Evolutionary conservation across 1,139 yeast genomes (phyloP), one percentile per base, ranked within the genome.

Genomic region (Pneumocystis jirovecii): DNA sequence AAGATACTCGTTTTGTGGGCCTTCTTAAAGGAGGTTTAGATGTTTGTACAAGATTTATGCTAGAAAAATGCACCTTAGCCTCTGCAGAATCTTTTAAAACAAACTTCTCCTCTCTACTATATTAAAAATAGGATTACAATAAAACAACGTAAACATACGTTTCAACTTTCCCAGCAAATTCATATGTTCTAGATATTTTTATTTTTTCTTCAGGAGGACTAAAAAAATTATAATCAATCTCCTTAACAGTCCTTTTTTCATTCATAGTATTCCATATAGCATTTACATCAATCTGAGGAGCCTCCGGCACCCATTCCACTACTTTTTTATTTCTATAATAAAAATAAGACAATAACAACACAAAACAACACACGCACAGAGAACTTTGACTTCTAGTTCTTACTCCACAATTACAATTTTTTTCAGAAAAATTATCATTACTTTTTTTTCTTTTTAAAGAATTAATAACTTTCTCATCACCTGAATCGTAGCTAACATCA

Each of bases 61-160:
- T 61, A 56, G 44, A 64, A 62, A 2, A 68, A 45, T 21, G 68
- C 67, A 17, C 71, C 34, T 61, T 29, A 31, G 67, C 66, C 64
- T 67, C 66, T 1, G 62, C 64, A 42, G 66, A 61, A 39, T 64
- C 65, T 64, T 62, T 64, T 44, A 39, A 25, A 35, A 68, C 65
- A 37, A 29, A 40, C 61, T 63, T 64, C 65, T 64, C 68, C 70
- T 64, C 56, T 79, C 80, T 1, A 40, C 71, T 85, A 90, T 19
- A 93, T 96, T 68, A 83, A 84, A 0, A 95, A 97, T 74, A 88
- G 96, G 93, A 95, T 84, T 80, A 10, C 81, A 82, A 64, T 83
- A 86, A 1, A 93, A 97, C 73, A 81, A 78, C 74, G 87, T 89
- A 66, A 66, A 86, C 85, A 72, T 90, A 96, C 0, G 86, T 83